Percentiles rank a stretch among this genome's conserved stretches.
Evolutionary conservation across 805 yeast genomes (phyloP).

Genomic region (Starmerella cellae): DNA sequence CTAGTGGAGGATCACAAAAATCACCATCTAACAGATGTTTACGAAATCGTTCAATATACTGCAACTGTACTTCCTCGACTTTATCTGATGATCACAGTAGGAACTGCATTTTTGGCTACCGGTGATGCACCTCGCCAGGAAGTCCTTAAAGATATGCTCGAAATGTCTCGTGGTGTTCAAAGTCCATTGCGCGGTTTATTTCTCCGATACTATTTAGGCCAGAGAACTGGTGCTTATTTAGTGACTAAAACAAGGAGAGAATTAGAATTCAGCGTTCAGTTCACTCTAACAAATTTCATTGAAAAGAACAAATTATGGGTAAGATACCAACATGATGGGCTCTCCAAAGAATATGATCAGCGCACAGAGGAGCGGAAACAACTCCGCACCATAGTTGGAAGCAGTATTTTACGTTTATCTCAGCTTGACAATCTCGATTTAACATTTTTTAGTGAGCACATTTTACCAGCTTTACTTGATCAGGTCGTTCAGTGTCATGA

Average conservation of each 20-base stretch:
- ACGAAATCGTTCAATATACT: slow-evolving; percentile 89
- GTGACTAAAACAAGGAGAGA: slow-evolving; percentile 29
- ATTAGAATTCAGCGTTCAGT: slow-evolving; percentile 57
- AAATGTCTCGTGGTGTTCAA: slow-evolving; percentile 95
- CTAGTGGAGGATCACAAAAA: slow-evolving; percentile 54
- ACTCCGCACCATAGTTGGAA: slow-evolving; percentile 80
- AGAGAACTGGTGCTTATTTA: slow-evolving; percentile 57
- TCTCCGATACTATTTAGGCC: slow-evolving; percentile 75
- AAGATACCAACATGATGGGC: slow-evolving; percentile 89
- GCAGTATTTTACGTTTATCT: slow-evolving; percentile 76
- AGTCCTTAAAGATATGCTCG: slow-evolving; percentile 89
- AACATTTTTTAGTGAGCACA: slow-evolving; percentile 32
- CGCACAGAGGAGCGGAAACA: slow-evolving; percentile 73
- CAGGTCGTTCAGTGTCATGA: slow-evolving; percentile 90
- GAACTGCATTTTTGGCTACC: slow-evolving; percentile 70
- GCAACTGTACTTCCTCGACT: slow-evolving; percentile 82
- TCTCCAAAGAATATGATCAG: slow-evolving; percentile 62
- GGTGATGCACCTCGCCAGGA: slow-evolving; percentile 71
- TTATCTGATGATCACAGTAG: slow-evolving; percentile 90
- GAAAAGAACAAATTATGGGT: slow-evolving; percentile 99
- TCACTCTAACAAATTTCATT: slow-evolving; percentile 72
- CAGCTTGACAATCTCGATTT: slow-evolving; percentile 63
- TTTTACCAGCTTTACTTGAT: slow-evolving; percentile 70
- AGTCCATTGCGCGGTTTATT: slow-evolving; percentile 88
- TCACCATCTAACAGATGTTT: slow-evolving; percentile 72